Conservation (phyloP, 1,139 yeast species). For the Diutina siamensis region DNA sequence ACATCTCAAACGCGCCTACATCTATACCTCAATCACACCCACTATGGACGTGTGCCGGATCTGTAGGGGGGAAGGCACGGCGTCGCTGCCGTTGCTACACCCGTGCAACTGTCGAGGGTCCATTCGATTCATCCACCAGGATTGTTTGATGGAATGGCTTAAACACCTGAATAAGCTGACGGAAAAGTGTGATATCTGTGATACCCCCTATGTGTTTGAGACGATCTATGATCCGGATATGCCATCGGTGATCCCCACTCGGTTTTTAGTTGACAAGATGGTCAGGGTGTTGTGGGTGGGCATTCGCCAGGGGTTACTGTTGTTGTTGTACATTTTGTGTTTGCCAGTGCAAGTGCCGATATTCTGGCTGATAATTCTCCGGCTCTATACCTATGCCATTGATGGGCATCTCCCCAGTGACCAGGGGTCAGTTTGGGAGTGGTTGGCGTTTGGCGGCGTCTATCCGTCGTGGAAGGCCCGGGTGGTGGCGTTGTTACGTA, state of each 20-base stretch:
- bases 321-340: constrained; percentile 26
- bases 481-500: constrained; percentile 15
- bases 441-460: constrained; percentile 5
- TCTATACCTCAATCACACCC: neutral
- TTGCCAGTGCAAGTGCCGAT: constrained; percentile 44
- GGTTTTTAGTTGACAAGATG: constrained; percentile 30
- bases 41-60: constrained; percentile 57
- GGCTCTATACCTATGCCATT: constrained; percentile 41
- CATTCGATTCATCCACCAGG: constrained; percentile 86
- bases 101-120: constrained; percentile 95
- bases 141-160: constrained; percentile 85
- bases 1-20: no score
- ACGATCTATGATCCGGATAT: constrained; percentile 62
- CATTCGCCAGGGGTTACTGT: constrained; percentile 16
- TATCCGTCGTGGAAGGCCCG: constrained; percentile 7
- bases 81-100: constrained; percentile 68
- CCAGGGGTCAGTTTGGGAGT: constrained; percentile 12
- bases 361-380: constrained; percentile 41
- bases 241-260: constrained; percentile 54
- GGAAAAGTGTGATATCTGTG: constrained; percentile 81
- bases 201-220: constrained; percentile 59
- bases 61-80: constrained; percentile 85
- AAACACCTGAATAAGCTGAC: constrained; percentile 47
- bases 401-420: constrained; percentile 36
- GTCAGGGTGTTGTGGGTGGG: constrained; percentile 17